These are phyloP conservation scores for Gynandropsis gynandra DNA, from an alignment of 345 rosid genomes.

Conservation along the genomic window DNA sequence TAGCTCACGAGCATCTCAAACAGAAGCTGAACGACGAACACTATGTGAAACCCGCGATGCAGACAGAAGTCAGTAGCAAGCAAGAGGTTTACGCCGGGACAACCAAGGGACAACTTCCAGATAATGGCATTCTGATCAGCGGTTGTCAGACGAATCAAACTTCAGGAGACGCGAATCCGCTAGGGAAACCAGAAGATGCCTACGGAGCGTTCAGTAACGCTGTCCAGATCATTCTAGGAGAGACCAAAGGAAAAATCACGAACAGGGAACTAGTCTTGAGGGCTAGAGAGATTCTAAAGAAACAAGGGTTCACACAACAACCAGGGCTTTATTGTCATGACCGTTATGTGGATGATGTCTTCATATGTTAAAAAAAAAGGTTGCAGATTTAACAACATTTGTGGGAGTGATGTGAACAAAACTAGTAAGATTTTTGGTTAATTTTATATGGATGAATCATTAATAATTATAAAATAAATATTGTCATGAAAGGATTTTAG, in stretches of 20 bases:
- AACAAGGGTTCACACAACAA: slow-evolving; percentile 75
- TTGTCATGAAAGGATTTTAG: too few species aligned
- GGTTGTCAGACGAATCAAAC: slow-evolving; percentile 95
- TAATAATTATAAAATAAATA: too few species aligned
- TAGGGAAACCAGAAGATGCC: slow-evolving; percentile 49
- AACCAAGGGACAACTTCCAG: slow-evolving; percentile 47
- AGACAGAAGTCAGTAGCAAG: slow-evolving; percentile 53
- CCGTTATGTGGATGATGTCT: slow-evolving; percentile 22
- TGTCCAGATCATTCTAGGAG: slow-evolving; percentile 51
- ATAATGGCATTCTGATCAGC: slow-evolving; percentile 69
- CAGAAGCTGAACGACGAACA: slow-evolving; percentile 69
- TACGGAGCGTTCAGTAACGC: slow-evolving; percentile 94
- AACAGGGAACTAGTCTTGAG: slow-evolving; percentile 53
- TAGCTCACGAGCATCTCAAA: slow-evolving; percentile 81
- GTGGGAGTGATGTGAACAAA: too few species aligned
- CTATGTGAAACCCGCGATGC: slow-evolving; percentile 63
- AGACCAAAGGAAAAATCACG: slow-evolving; percentile 43
- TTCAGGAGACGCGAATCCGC: slow-evolving; percentile 83
- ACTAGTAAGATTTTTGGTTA: too few species aligned
- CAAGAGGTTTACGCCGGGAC: slow-evolving; percentile 76
- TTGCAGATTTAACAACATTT: too few species aligned
- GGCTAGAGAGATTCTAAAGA: slow-evolving; percentile 53
- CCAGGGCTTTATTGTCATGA: slow-evolving; percentile 88
- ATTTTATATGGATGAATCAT: too few species aligned
- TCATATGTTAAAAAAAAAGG: too few species aligned